Conservation (phyloP, 495 filamentous ascomycete species). For the Penicillium herquei region DNA sequence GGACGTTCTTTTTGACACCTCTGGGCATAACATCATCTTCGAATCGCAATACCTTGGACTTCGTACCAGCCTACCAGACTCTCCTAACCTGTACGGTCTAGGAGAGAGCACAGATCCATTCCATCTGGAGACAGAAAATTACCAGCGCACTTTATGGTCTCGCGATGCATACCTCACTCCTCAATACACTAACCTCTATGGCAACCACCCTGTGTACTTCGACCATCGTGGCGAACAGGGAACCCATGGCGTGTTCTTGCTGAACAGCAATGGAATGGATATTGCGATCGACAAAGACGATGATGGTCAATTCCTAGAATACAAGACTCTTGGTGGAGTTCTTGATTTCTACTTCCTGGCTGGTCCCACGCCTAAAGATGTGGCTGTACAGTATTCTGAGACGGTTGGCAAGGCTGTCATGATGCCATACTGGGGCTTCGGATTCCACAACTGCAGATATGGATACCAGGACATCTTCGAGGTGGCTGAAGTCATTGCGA, state of each 20-base stretch:
- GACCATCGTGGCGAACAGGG: conserved; percentile 43
- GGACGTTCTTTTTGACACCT: conserved; percentile 48
- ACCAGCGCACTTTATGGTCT: conserved; percentile 56
- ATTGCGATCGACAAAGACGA: conserved; percentile 46
- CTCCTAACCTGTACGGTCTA: conserved; percentile 57
- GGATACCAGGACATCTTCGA: conserved; percentile 52
- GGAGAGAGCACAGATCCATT: conserved; percentile 53
- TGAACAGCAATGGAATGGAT: conserved; percentile 68
- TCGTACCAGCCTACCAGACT: conserved; percentile 43
- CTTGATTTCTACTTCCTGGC: conserved; percentile 57
- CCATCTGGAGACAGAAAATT: conserved; percentile 45
- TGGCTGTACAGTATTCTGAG: conserved; percentile 46
- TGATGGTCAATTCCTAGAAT: conserved; percentile 62
- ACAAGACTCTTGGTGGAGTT: conserved; percentile 58
- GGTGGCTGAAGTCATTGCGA: conserved; percentile 49
- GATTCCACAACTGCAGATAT: conserved; percentile 58
- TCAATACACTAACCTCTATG: conserved; percentile 48
- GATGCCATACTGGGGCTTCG: conserved; percentile 55
- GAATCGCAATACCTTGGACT: conserved; percentile 59
- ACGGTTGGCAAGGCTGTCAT: conserved; percentile 49
- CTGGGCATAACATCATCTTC: conserved; percentile 48
- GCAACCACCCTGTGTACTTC: conserved; percentile 53
- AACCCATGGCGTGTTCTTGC: conserved; percentile 55
- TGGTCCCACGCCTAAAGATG: conserved; percentile 47
- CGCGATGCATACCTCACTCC: conserved; percentile 46